Evolutionary conservation across 805 yeast species (phyloP).

Genomic region (Candida sakaeoensis): DNA sequence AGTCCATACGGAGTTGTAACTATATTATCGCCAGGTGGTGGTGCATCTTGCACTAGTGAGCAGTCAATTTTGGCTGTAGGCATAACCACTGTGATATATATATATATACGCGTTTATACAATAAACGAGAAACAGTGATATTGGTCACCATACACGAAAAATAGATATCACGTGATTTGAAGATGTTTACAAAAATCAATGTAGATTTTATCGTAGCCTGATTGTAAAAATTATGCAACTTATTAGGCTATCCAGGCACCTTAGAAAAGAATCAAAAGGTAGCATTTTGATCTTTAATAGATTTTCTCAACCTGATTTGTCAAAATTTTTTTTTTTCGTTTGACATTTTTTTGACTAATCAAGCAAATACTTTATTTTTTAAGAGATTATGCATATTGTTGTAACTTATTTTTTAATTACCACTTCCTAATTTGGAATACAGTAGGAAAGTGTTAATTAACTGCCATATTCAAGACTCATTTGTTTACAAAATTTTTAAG

Average conservation of each 20-base stretch:
- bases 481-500: background rate
- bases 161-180: background rate
- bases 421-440: constrained; percentile 3
- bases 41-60: constrained; percentile 10
- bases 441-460: background rate
- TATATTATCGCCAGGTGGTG: constrained; percentile 13
- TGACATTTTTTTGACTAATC: background rate
- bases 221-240: too few relatives aligned
- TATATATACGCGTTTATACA: constrained; percentile 1
- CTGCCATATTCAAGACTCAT: background rate
- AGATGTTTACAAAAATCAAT: too few relatives aligned
- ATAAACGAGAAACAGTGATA: background rate
- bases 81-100: constrained; percentile 12
- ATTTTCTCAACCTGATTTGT: too few relatives aligned
- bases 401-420: background rate
- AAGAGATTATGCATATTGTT: background rate
- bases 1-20: constrained; percentile 57
- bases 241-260: too few relatives aligned
- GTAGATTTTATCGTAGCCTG: too few relatives aligned
- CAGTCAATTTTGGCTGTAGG: constrained; percentile 19
- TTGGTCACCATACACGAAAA: background rate
- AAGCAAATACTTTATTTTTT: background rate
- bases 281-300: too few relatives aligned
- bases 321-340: too few relatives aligned
- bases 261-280: too few relatives aligned